phyloP scores from a whole-genome alignment of 2,329 filamentous ascomycete species.

The Colletotrichum melonis region DNA sequence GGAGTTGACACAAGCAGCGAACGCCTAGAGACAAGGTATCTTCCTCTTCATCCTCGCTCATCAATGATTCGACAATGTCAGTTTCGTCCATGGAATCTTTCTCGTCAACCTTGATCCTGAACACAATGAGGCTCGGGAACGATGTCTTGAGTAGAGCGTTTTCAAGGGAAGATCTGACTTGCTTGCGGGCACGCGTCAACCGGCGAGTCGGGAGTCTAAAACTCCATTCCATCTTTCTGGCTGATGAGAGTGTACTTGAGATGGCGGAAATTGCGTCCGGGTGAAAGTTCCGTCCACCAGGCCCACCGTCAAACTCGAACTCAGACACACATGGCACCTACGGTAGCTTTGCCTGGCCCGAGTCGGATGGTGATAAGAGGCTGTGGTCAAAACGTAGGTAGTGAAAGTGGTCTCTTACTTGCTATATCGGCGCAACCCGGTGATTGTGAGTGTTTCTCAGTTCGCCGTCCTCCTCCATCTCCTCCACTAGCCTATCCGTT shows the following conservation, averaged over 20 bases:
- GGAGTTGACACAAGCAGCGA: neutral
- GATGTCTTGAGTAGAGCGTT: neutral
- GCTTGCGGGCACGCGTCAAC: neutral
- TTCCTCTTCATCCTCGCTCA: neutral
- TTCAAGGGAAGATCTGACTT: neutral
- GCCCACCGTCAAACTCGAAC: neutral
- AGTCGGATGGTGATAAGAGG: neutral
- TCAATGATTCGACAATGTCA: neutral
- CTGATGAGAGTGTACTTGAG: neutral
- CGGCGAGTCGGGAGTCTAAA: neutral
- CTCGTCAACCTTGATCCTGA: slow-evolving; percentile 4
- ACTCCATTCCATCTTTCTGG: slow-evolving; percentile 1
- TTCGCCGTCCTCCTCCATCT: neutral
- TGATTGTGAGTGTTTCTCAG: neutral
- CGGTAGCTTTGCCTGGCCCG: neutral
- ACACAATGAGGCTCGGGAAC: slow-evolving; percentile 3
- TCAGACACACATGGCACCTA: slow-evolving; percentile 5
- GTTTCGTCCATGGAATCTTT: neutral
- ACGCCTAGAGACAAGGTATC: neutral
- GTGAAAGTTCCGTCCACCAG: neutral
- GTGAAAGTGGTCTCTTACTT: neutral
- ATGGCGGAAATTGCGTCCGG: neutral
- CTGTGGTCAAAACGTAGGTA: neutral
- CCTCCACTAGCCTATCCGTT: neutral
- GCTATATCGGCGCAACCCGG: neutral